phyloP scores from a whole-genome alignment of 352 stramenopile genomes.

The Pythium scleroteichum region DNA sequence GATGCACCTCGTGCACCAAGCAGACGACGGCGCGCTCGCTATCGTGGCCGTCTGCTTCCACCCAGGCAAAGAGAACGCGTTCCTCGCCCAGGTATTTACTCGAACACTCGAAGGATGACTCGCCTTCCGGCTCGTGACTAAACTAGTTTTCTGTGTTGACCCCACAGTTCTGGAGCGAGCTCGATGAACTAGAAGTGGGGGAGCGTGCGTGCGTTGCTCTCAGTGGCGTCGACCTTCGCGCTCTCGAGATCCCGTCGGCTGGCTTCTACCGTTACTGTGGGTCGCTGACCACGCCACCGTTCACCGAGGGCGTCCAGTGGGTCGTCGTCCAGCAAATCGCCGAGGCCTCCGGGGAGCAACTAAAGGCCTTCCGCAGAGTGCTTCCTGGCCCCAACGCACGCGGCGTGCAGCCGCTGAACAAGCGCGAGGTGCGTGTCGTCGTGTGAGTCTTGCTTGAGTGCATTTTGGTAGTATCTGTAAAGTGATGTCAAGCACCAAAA shows the following conservation, averaged over 20 bases:
- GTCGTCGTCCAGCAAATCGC: constrained; percentile 52
- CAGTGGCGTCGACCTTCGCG: constrained; percentile 30
- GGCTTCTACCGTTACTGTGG: constrained; percentile 60
- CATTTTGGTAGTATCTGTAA: not conserved
- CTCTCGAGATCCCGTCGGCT: constrained; percentile 35
- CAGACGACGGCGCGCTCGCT: constrained; percentile 48
- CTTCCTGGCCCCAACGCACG: constrained; percentile 54
- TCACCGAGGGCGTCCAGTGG: constrained; percentile 74
- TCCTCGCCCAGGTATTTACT: constrained; percentile 51
- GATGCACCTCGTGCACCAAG: constrained; percentile 69
- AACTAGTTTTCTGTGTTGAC: no score
- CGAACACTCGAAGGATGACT: no score
- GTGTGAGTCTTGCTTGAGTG: constrained; percentile 2
- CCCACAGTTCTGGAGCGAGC: constrained; percentile 56
- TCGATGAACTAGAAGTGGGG: constrained; percentile 31
- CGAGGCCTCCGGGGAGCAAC: constrained; percentile 50
- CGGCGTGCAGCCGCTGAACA: constrained; percentile 48
- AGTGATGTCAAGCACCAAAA: no score
- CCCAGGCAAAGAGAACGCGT: constrained; percentile 49
- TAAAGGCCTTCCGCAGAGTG: constrained; percentile 46
- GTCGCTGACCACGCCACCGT: constrained; percentile 75
- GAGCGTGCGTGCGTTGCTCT: constrained; percentile 33
- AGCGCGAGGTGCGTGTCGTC: constrained; percentile 35
- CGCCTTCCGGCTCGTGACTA: no score
- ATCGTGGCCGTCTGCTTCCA: constrained; percentile 68